Percentiles rank a stretch among this genome's conserved stretches.
These are phyloP conservation scores for Begonia fuchsioides DNA, from an alignment of 306 rosid genomes.

Conservation along the genomic window DNA sequence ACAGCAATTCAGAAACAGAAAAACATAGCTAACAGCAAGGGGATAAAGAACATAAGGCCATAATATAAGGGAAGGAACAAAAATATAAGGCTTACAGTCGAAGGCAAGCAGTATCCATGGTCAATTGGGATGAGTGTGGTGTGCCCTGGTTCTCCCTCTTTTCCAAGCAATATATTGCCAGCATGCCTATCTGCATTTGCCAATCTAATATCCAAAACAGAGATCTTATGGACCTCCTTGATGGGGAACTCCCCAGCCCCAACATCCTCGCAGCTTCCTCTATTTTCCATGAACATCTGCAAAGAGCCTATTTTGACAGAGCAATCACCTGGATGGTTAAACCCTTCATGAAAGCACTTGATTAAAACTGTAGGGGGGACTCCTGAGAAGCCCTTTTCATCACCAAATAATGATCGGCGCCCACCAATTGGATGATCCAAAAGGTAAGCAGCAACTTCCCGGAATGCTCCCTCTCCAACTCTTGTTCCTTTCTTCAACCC, in stretches of 20 bases:
- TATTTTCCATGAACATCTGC: constrained; percentile 77
- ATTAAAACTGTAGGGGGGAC: constrained; percentile 75
- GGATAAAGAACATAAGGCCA: too few species aligned
- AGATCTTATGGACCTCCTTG: constrained; percentile 76
- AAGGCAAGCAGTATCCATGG: constrained; percentile 95
- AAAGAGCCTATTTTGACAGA: constrained; percentile 77
- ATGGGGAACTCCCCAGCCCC: constrained; percentile 74
- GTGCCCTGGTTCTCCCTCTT: constrained; percentile 35
- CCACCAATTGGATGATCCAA: constrained; percentile 70
- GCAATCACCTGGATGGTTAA: constrained; percentile 49
- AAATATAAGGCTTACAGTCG: constrained; percentile 37
- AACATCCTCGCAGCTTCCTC: constrained; percentile 89
- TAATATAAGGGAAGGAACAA: too few species aligned
- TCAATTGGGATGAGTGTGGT: constrained; percentile 73
- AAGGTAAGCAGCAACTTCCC: constrained; percentile 97
- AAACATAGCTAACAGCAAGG: too few species aligned
- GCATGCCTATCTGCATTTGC: constrained; percentile 94
- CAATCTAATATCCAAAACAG: constrained; percentile 71
- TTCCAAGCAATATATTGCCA: constrained; percentile 65
- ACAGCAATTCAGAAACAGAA: too few species aligned
- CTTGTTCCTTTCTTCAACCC: constrained; percentile 85
- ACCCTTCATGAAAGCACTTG: constrained; percentile 48
- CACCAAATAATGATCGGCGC: constrained; percentile 33
- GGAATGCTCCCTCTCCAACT: constrained; percentile 89
- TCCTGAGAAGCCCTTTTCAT: constrained; percentile 68